A percentile compares a stretch with the other conserved stretches of the same genome.
These are phyloP conservation scores for Brassica rapa DNA, from an alignment of 345 rosid species.

Conservation along the genomic window DNA sequence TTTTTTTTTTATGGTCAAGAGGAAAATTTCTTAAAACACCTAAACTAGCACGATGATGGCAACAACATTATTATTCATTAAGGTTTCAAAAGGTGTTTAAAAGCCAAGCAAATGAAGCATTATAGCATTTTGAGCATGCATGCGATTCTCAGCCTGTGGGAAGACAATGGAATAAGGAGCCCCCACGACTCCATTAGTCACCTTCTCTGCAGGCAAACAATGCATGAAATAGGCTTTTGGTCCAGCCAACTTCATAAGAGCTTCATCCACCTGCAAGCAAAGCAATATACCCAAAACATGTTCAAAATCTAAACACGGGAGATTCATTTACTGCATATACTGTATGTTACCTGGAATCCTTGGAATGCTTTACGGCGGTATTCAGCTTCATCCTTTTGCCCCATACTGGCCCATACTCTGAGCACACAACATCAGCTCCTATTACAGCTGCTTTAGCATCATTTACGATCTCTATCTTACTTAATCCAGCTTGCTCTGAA, in stretches of 20 bases:
- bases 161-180: conserved; percentile 91
- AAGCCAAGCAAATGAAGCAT: conserved; percentile 79
- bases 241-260: conserved; percentile 83
- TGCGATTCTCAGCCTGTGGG: conserved; percentile 92
- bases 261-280: conserved; percentile 71
- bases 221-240: conserved; percentile 93
- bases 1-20: too few relatives aligned
- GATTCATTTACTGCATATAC: neutral
- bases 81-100: conserved; percentile 15
- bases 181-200: conserved; percentile 80
- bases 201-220: conserved; percentile 97
- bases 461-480: conserved; percentile 88
- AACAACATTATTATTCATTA: conserved; percentile 8
- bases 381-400: conserved; percentile 96
- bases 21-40: too few relatives aligned
- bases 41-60: too few relatives aligned
- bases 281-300: neutral
- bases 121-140: conserved; percentile 93
- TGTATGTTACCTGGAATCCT: conserved; percentile 78
- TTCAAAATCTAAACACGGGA: neutral
- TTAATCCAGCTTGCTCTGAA: conserved; percentile 56
- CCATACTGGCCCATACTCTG: conserved; percentile 99
- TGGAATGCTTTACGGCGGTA: conserved; percentile 71
- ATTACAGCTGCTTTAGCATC: conserved; percentile 86
- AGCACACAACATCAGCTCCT: conserved; percentile 97